Base-by-base conservation (phyloP, 1,284 basidiomycete genomes). In the Xerocomus nothofagi region DNA sequence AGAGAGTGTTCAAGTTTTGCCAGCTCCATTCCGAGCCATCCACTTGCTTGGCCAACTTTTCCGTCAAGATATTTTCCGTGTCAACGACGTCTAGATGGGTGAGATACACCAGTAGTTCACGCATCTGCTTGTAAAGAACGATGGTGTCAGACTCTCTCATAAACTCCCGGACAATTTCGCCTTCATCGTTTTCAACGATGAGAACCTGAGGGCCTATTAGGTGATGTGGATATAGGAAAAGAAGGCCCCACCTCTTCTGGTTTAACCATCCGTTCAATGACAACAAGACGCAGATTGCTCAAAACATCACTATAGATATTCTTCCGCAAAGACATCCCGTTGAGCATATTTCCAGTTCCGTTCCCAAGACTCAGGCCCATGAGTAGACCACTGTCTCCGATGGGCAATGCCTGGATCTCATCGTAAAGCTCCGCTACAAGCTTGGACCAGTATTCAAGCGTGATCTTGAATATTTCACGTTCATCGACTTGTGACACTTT, bases 141-240 rank as follows among this genome's bases (percentile, higher is more conserved):
- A 99, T 98, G 39, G 97, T 99, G 70, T 99, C 97, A 66, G 81
- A 90, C 75, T 99, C 97, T 76, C 99, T 99, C 90, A 99, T 92
- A 71, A 99, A 98, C 71, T 99, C 97, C 56, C 97, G 86, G 21
- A 99, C 97, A 58, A 99, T 98, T 77, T 99, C 97, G 56, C 97
- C 97, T 70, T 99, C 97, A 61, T 99, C 97, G 67, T 99, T 99
- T 73, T 99, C 97, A 27, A 99, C 97, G 58, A 99, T 94, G 44
- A 99, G 78, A 11, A 98, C 93, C 92, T 95, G 58, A 15, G 45
- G 33, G 8, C 23, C 11, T 10, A 40, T 49, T 34, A 61, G 53
- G 32, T 42, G 33, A 39, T 57, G 43, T 29, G 23, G 26, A n/a
- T 23, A 34, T 42, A 46, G 42, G 47, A 49, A 7, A 51, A 37